A percentile compares a stretch with the other conserved stretches of the same genome.
These are phyloP conservation scores for Rubia balearica DNA, from an alignment of 305 asterid species.

Conservation along the genomic window DNA sequence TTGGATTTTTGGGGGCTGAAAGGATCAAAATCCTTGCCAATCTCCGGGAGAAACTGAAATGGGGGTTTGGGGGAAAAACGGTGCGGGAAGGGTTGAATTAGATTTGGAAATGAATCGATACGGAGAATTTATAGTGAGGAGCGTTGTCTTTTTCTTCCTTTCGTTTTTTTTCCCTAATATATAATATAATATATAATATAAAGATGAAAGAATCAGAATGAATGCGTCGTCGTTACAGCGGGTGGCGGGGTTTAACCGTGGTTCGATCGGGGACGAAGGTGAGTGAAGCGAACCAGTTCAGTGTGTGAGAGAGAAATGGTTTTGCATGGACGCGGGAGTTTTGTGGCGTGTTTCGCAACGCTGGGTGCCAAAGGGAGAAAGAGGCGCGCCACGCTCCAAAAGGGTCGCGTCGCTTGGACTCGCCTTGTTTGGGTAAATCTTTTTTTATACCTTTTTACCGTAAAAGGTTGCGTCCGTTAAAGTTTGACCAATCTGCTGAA, in stretches of 20 bases:
- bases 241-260: not conserved
- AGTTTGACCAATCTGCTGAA: not conserved
- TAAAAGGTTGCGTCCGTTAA: not conserved
- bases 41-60: not conserved
- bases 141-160: not conserved
- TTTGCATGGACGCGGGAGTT: slow-evolving; percentile 74
- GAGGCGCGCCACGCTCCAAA: slow-evolving; percentile 12
- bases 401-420: slow-evolving; percentile 28
- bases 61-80: not conserved
- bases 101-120: slow-evolving; percentile 3
- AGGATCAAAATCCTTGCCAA: not conserved
- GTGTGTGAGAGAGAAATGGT: not conserved
- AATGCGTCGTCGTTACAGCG: not conserved
- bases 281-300: not conserved
- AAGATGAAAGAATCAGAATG: not conserved
- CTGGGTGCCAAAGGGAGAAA: slow-evolving; percentile 23
- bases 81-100: slow-evolving; percentile 7
- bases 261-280: slow-evolving; percentile 1
- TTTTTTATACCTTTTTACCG: not conserved
- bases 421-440: not conserved
- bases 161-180: not conserved
- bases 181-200: no score
- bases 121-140: not conserved
- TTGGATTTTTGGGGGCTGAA: not conserved
- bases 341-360: slow-evolving; percentile 36